Evolutionary conservation across 202 grass and related monocot species (phyloP).

Genomic region (Setaria italica): DNA sequence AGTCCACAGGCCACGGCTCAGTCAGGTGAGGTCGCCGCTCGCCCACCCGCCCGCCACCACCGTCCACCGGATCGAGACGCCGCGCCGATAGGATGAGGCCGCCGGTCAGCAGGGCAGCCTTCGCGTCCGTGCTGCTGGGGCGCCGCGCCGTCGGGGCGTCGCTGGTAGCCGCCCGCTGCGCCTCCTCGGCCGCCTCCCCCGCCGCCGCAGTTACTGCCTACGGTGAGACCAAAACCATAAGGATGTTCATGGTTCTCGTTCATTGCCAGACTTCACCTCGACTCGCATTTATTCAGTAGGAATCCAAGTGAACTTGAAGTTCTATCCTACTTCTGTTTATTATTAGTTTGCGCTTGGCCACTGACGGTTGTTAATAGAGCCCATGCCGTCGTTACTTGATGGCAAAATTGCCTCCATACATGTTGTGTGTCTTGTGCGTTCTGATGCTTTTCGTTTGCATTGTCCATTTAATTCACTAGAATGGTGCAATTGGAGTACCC

Average conservation of each 20-base stretch:
- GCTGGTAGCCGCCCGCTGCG: slow-evolving; percentile 51
- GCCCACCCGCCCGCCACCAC: not conserved
- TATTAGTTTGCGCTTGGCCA: not conserved
- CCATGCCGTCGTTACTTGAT: no score
- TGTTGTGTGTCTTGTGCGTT: no score
- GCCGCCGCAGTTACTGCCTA: slow-evolving; percentile 38
- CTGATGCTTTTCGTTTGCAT: no score
- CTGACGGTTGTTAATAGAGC: not conserved
- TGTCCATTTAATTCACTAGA: no score
- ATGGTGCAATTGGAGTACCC: not conserved
- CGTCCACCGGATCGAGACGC: slow-evolving; percentile 34
- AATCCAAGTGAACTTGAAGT: not conserved
- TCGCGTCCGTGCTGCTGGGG: slow-evolving; percentile 52
- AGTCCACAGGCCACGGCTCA: slow-evolving; percentile 17
- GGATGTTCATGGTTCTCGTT: not conserved
- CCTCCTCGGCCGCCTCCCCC: slow-evolving; percentile 39
- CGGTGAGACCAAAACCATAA: slow-evolving; percentile 29
- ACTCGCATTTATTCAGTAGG: not conserved
- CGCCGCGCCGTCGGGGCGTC: slow-evolving; percentile 27
- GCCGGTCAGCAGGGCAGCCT: slow-evolving; percentile 48
- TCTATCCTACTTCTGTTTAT: not conserved
- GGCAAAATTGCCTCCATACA: not conserved
- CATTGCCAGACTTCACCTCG: not conserved
- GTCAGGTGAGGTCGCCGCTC: not conserved
- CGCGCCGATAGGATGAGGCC: slow-evolving; percentile 55